These are phyloP conservation scores for Fimicolochytrium jonesii DNA, from an alignment of 192 early-diverging fungal species.

Conservation along the genomic window DNA sequence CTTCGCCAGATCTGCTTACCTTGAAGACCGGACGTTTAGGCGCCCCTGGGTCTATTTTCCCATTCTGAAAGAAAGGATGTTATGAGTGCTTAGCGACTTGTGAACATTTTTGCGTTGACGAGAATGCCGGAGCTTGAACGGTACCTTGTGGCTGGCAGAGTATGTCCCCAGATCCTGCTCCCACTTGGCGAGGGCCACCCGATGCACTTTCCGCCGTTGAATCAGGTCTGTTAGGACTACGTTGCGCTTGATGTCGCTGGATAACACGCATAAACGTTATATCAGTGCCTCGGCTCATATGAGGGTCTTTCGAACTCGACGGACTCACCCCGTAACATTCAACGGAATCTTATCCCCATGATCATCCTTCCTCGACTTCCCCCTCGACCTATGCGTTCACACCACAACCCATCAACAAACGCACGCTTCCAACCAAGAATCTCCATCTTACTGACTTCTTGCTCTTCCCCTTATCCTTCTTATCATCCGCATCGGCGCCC, in stretches of 20 bases:
- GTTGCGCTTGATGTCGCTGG: constrained; percentile 33
- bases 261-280: neutral
- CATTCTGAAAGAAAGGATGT: constrained; percentile 11
- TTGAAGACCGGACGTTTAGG: constrained; percentile 45
- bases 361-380: constrained; percentile 33
- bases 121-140: no score
- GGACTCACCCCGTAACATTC: constrained; percentile 38
- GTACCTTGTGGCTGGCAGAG: constrained; percentile 20
- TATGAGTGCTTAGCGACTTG: no score
- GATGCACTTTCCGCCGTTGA: constrained; percentile 28
- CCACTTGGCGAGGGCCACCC: constrained; percentile 18
- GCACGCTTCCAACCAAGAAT: no score
- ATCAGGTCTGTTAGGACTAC: constrained; percentile 41
- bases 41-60: constrained; percentile 15
- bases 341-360: constrained; percentile 21
- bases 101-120: no score
- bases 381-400: constrained; percentile 13
- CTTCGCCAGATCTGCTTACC: no score
- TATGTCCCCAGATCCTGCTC: constrained; percentile 28
- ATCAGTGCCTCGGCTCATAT: no score
- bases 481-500: constrained; percentile 7
- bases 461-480: constrained; percentile 30
- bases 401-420: no score
- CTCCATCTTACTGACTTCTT: constrained; percentile 25
- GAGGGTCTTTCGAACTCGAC: no score